phyloP scores from a whole-genome alignment of 208 protist species.

The Naegleria fowleri region DNA sequence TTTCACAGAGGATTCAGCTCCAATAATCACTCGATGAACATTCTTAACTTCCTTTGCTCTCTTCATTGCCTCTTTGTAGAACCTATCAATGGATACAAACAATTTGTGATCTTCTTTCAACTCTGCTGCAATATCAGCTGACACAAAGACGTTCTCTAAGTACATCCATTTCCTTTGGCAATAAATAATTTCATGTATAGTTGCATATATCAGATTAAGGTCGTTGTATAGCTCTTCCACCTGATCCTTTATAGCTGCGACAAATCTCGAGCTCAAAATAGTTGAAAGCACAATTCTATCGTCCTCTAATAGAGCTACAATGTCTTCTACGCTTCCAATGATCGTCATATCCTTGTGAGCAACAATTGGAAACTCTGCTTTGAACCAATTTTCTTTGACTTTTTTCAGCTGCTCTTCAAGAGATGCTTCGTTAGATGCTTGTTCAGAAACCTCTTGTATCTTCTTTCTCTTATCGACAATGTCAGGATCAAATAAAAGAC shows the following conservation, averaged over 20 bases:
- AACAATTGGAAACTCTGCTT: conserved; percentile 26
- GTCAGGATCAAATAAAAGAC: conserved; percentile 72
- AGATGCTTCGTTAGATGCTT: conserved; percentile 89
- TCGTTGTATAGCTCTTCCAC: conserved; percentile 87
- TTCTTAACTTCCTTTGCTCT: conserved; percentile 77
- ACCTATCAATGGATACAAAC: conserved; percentile 84
- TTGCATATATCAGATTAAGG: conserved; percentile 82
- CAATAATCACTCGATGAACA: conserved; percentile 29
- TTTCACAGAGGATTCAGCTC: conserved; percentile 38
- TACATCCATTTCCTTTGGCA: conserved; percentile 94
- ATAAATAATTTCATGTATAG: conserved; percentile 82
- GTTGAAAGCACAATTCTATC: conserved; percentile 30
- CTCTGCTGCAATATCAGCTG: conserved; percentile 87
- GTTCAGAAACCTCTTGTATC: conserved; percentile 76
- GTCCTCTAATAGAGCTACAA: conserved; percentile 39
- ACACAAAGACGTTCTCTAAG: conserved; percentile 89
- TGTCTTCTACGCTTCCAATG: conserved; percentile 42
- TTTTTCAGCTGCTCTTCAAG: conserved; percentile 91
- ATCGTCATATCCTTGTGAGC: conserved; percentile 38
- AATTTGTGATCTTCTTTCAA: conserved; percentile 88
- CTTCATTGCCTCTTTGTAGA: conserved; percentile 87
- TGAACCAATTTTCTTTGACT: conserved; percentile 58
- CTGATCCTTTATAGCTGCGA: conserved; percentile 64
- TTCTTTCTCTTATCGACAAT: conserved; percentile 61
- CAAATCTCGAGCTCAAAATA: conserved; percentile 34